phyloP scores from a whole-genome alignment of 805 yeast genomes.

The Sugiyamaella qingdaonensis region DNA sequence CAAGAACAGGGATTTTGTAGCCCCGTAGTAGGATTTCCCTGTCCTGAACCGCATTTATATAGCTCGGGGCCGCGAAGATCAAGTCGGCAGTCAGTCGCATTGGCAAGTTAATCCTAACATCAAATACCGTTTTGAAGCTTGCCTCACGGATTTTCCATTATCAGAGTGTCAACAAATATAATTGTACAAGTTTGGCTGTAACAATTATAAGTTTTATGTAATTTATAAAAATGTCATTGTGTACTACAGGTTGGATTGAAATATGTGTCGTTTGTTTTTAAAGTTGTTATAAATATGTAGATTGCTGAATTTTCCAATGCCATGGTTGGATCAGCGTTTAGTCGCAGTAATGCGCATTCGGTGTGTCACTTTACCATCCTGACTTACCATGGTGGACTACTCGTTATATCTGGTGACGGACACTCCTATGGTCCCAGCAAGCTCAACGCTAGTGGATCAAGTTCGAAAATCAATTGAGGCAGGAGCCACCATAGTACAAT shows the following conservation, averaged over 20 bases:
- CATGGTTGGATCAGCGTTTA: neutral
- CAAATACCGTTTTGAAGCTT: neutral
- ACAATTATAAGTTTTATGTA: too few relatives aligned
- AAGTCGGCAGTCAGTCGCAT: conserved; percentile 58
- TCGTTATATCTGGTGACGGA: conserved; percentile 77
- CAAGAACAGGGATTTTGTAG: conserved; percentile 40
- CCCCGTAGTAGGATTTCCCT: conserved; percentile 43
- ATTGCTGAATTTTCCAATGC: neutral
- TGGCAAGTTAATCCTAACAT: neutral
- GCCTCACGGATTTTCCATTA: too few relatives aligned
- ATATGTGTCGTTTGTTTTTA: too few relatives aligned
- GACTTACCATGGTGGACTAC: conserved; percentile 42
- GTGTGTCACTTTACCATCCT: neutral
- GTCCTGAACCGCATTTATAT: conserved; percentile 40
- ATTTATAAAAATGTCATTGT: too few relatives aligned
- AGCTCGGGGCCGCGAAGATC: conserved; percentile 48
- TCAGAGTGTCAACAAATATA: too few relatives aligned
- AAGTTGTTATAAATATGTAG: neutral
- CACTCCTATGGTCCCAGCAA: conserved; percentile 65
- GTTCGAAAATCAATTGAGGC: conserved; percentile 58
- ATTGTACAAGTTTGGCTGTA: too few relatives aligned
- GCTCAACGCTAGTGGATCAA: conserved; percentile 49
- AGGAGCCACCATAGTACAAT: conserved; percentile 79
- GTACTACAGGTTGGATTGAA: too few relatives aligned
- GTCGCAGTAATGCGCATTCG: neutral